Conservation (phyloP, 352 stramenopile species). For the Phytophthora meadii region DNA sequence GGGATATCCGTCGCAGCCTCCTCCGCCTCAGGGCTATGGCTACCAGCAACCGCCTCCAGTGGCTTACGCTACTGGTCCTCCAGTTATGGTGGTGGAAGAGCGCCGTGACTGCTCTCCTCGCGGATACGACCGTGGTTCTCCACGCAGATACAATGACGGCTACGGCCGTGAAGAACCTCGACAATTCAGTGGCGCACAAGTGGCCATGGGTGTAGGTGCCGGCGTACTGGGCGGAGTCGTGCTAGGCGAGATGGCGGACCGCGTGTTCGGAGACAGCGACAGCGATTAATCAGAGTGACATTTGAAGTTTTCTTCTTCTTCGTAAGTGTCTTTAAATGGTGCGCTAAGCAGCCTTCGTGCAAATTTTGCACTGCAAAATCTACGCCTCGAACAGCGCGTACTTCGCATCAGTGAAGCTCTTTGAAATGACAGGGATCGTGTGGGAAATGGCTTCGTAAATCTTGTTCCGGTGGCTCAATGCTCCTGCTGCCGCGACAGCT, state of each 20-base stretch:
- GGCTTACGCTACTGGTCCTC: slow-evolving; percentile 43
- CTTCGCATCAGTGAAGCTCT: slow-evolving; percentile 67
- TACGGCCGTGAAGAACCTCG: slow-evolving; percentile 15
- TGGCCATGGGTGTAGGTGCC: slow-evolving; percentile 77
- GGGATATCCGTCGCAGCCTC: slow-evolving; percentile 37
- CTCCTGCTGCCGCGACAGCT: slow-evolving; percentile 50
- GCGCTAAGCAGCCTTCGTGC: too few species aligned
- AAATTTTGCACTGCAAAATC: too few species aligned
- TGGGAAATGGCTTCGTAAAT: slow-evolving; percentile 52
- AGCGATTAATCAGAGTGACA: too few species aligned
- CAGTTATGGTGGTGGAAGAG: slow-evolving; percentile 36
- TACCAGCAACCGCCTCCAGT: slow-evolving; percentile 5
- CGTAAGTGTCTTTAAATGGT: too few species aligned
- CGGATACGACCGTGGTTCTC: slow-evolving; percentile 17
- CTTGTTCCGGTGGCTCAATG: slow-evolving; percentile 56
- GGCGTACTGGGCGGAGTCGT: slow-evolving; percentile 77
- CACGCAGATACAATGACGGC: not conserved
- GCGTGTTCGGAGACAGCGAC: too few species aligned
- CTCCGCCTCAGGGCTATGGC: not conserved
- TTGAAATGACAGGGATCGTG: slow-evolving; percentile 59
- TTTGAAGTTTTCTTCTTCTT: too few species aligned
- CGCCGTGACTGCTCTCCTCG: slow-evolving; percentile 16
- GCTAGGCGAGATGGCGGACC: slow-evolving; percentile 72
- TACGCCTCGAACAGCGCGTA: slow-evolving; percentile 70
- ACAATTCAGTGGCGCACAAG: slow-evolving; percentile 41